Conservation (phyloP, 768 basidiomycete genomes). For the Kwoniella heveanensis region DNA sequence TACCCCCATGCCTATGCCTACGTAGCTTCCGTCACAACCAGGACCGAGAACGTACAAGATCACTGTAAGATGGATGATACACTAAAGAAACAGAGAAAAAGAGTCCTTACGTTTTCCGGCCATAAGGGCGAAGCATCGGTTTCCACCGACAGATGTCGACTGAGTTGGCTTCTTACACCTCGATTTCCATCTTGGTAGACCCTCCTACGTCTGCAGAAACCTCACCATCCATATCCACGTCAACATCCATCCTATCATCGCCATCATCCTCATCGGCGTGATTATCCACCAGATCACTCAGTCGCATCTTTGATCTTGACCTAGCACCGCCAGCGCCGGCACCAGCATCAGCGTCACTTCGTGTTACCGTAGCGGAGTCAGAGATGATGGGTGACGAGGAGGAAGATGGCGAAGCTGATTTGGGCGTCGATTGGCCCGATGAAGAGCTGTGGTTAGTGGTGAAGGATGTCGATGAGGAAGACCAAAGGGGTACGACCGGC, state of each 20-base stretch:
- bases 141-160: too few relatives aligned
- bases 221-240: not conserved
- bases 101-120: too few relatives aligned
- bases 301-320: not conserved
- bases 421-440: not conserved
- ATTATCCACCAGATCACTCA: not conserved
- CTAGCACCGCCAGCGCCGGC: not conserved
- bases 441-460: not conserved
- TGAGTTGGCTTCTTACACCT: too few relatives aligned
- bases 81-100: too few relatives aligned
- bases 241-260: not conserved
- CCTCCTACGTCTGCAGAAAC: not conserved
- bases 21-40: too few relatives aligned
- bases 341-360: not conserved
- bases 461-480: not conserved
- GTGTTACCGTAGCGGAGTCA: not conserved
- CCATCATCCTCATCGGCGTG: not conserved
- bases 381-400: not conserved
- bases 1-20: too few relatives aligned
- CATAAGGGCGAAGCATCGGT: too few relatives aligned
- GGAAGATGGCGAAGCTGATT: not conserved
- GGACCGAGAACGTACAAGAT: too few relatives aligned
- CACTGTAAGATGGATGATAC: too few relatives aligned
- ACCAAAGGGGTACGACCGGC: constrained; percentile 18
- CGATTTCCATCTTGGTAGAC: not conserved